phyloP scores from a whole-genome alignment of 2,329 filamentous ascomycete genomes.

The Cercospora zeina region DNA sequence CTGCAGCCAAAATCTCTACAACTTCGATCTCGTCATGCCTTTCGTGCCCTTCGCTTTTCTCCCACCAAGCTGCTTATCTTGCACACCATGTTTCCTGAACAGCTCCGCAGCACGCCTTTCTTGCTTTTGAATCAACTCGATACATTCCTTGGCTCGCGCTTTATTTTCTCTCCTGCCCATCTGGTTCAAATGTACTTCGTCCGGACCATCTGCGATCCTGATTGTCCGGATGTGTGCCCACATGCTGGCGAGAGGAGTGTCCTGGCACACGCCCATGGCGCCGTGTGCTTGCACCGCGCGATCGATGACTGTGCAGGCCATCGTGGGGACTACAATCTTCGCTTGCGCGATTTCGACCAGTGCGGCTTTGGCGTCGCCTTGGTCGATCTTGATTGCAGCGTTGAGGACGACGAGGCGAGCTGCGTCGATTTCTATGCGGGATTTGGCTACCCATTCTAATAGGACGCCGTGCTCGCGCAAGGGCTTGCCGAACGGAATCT shows the following conservation, averaged over 20 bases:
- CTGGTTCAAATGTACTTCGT: slow-evolving; percentile 89
- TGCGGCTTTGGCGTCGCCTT: slow-evolving; percentile 80
- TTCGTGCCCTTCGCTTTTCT: slow-evolving; percentile 35
- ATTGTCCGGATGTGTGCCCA: slow-evolving; percentile 42
- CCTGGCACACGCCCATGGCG: slow-evolving; percentile 86
- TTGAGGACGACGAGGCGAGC: slow-evolving; percentile 88
- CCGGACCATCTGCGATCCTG: slow-evolving; percentile 70
- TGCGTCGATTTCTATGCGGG: slow-evolving; percentile 89
- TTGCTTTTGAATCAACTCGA: slow-evolving; percentile 65
- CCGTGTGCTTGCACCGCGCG: slow-evolving; percentile 91
- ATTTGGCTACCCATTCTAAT: slow-evolving; percentile 89
- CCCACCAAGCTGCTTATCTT: slow-evolving; percentile 46
- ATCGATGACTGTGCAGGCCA: slow-evolving; percentile 83
- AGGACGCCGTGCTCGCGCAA: slow-evolving; percentile 89
- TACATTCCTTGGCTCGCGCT: slow-evolving; percentile 51
- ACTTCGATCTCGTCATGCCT: slow-evolving; percentile 42
- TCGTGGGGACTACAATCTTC: slow-evolving; percentile 87
- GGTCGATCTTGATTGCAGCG: slow-evolving; percentile 91
- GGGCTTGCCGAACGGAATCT: slow-evolving; percentile 86
- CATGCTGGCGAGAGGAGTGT: slow-evolving; percentile 78
- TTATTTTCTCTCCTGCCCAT: slow-evolving; percentile 78
- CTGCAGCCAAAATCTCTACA: slow-evolving; percentile 34
- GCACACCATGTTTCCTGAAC: slow-evolving; percentile 59
- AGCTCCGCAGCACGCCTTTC: slow-evolving; percentile 64
- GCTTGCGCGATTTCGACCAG: slow-evolving; percentile 92